Evolutionary conservation across 2,329 filamentous ascomycete genomes (phyloP).

Genomic region (Sclerotinia nivalis): DNA sequence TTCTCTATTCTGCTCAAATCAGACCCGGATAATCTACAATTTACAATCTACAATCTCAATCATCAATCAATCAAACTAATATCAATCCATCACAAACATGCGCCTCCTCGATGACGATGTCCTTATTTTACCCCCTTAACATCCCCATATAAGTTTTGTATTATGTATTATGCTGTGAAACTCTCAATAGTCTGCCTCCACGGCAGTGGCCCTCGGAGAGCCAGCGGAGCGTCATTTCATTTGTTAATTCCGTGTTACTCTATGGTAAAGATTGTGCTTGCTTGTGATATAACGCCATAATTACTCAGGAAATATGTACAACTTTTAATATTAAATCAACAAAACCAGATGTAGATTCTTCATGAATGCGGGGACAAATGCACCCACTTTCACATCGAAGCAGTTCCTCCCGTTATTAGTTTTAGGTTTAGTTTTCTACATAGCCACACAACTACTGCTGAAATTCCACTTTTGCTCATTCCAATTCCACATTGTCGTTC

Average conservation of each 20-base stretch:
- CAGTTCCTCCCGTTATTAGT: no score
- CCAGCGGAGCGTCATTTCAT: no score
- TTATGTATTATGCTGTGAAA: no score
- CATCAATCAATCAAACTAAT: neutral
- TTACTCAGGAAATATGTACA: no score
- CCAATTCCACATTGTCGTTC: neutral
- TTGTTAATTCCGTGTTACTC: no score
- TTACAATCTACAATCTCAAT: neutral
- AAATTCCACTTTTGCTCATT: slow-evolving; percentile 7
- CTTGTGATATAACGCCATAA: no score
- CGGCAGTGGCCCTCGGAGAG: no score
- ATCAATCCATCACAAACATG: neutral
- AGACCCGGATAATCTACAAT: neutral
- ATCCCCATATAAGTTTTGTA: no score
- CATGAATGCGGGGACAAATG: neutral
- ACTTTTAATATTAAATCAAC: no score
- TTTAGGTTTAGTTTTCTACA: neutral
- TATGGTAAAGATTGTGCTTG: no score
- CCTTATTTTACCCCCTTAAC: neutral
- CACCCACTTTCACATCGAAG: neutral
- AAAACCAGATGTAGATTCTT: no score
- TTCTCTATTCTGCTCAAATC: neutral
- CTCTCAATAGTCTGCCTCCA: no score
- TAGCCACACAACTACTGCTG: neutral
- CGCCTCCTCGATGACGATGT: neutral